Conservation (phyloP, 2,329 filamentous ascomycete genomes). For the Gremmenia infestans region DNA sequence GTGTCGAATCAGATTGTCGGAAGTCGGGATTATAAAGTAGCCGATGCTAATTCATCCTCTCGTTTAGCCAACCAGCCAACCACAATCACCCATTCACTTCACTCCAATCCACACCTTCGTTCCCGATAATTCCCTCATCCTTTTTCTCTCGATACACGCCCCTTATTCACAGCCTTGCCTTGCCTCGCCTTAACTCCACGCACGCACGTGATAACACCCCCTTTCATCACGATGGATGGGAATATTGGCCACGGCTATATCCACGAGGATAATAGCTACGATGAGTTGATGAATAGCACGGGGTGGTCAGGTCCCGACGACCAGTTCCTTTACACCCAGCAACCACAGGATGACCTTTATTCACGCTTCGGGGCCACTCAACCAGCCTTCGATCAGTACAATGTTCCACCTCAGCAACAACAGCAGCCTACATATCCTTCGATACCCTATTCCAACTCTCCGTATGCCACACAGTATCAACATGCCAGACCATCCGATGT, state of each 20-base stretch:
- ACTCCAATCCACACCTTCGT: background rate
- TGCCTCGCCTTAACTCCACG: background rate
- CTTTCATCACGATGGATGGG: constrained; percentile 23
- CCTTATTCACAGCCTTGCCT: background rate
- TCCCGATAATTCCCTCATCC: background rate
- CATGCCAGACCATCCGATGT: constrained; percentile 22
- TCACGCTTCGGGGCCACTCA: constrained; percentile 13
- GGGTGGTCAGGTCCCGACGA: constrained; percentile 21
- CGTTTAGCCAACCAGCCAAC: constrained; percentile 25
- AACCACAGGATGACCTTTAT: constrained; percentile 23
- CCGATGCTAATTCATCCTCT: constrained; percentile 25
- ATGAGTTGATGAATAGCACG: constrained; percentile 25
- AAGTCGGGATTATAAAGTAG: background rate
- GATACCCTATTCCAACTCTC: constrained; percentile 24
- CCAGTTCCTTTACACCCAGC: constrained; percentile 19
- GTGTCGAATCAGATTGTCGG: background rate
- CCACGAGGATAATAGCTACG: constrained; percentile 23
- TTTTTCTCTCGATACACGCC: background rate
- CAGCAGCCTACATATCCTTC: constrained; percentile 23
- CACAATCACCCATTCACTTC: background rate
- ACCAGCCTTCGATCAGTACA: constrained; percentile 23
- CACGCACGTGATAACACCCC: constrained; percentile 9
- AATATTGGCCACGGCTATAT: constrained; percentile 25
- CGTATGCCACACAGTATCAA: constrained; percentile 27
- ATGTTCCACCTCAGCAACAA: constrained; percentile 24